Conservation (phyloP, 805 yeast species). For the Hyphopichia homilentoma region DNA sequence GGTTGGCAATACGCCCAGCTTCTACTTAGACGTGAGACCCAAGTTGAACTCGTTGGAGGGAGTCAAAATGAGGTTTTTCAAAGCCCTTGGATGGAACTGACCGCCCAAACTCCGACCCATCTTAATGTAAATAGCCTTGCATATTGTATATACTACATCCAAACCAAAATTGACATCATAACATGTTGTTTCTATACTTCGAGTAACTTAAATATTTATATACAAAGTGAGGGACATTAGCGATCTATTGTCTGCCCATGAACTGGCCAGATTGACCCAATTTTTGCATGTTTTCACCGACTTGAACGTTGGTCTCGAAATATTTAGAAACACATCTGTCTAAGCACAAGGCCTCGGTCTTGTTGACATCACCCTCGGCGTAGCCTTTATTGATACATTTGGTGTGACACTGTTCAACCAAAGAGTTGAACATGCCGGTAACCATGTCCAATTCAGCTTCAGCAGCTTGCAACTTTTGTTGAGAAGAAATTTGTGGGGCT, state of each 20-base stretch:
- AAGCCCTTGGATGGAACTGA: conserved; percentile 50
- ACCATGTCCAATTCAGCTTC: conserved; percentile 97
- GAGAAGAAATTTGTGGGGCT: conserved; percentile 68
- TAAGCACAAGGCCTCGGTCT: conserved; percentile 79
- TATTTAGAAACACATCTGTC: conserved; percentile 96
- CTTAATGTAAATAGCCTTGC: conserved; percentile 4
- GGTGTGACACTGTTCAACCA: conserved; percentile 83
- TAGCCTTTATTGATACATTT: conserved; percentile 75
- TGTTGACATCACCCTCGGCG: conserved; percentile 68
- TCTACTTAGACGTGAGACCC: conserved; percentile 88
- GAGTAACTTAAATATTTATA: conserved; percentile 3
- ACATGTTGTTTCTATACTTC: conserved; percentile 2
- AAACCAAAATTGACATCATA: conserved; percentile 1
- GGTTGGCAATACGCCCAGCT: conserved; percentile 43
- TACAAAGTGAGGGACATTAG: no score
- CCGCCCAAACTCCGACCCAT: no score
- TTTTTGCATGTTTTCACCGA: conserved; percentile 69
- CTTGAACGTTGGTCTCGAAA: conserved; percentile 90
- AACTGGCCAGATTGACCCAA: conserved; percentile 45
- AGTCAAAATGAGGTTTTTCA: conserved; percentile 58
- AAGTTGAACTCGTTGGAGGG: conserved; percentile 84
- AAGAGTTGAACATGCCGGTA: conserved; percentile 93
- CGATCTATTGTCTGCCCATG: conserved; percentile 37
- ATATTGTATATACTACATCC: conserved; percentile 2
- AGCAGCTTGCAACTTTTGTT: conserved; percentile 82